These are phyloP conservation scores for Vigna reflexopilosa DNA, from an alignment of 306 rosid species.

Conservation along the genomic window DNA sequence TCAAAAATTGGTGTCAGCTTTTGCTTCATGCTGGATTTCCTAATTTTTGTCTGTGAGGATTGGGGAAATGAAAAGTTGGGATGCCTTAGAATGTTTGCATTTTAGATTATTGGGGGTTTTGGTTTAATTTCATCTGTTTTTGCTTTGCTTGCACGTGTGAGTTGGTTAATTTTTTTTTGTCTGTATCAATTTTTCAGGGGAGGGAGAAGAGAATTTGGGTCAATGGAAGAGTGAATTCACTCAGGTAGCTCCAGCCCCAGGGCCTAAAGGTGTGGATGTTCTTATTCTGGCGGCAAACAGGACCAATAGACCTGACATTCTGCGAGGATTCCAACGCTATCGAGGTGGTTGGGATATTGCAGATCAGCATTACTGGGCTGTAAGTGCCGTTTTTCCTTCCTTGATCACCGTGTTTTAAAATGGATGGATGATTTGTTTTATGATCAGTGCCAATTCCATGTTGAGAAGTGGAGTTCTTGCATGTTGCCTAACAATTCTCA, in stretches of 20 bases:
- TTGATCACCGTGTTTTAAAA: slow-evolving; percentile 11
- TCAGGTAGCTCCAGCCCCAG: slow-evolving; percentile 69
- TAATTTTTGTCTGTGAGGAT: slow-evolving; percentile 18
- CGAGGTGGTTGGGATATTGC: slow-evolving; percentile 89
- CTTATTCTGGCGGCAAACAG: slow-evolving; percentile 86
- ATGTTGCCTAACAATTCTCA: background rate
- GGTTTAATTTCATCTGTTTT: slow-evolving; percentile 1
- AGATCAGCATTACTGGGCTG: slow-evolving; percentile 93
- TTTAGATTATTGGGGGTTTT: background rate
- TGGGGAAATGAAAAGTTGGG: slow-evolving; percentile 17
- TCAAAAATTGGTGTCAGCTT: slow-evolving; percentile 23
- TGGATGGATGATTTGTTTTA: slow-evolving; percentile 45
- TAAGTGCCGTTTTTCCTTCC: slow-evolving; percentile 53
- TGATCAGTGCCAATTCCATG: slow-evolving; percentile 1
- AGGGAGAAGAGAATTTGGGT: slow-evolving; percentile 74
- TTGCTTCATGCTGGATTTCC: slow-evolving; percentile 28
- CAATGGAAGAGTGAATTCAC: slow-evolving; percentile 70
- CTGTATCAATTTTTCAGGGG: slow-evolving; percentile 49
- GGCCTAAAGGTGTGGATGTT: slow-evolving; percentile 58
- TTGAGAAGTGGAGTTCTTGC: slow-evolving; percentile 26
- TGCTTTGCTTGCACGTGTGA: slow-evolving; percentile 28
- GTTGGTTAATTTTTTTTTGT: background rate
- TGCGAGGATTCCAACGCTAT: slow-evolving; percentile 64
- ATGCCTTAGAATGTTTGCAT: slow-evolving; percentile 1
- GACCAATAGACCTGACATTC: slow-evolving; percentile 88